These are phyloP conservation scores for Penicillium robsamsonii DNA, from an alignment of 495 filamentous ascomycete species.

Conservation along the genomic window DNA sequence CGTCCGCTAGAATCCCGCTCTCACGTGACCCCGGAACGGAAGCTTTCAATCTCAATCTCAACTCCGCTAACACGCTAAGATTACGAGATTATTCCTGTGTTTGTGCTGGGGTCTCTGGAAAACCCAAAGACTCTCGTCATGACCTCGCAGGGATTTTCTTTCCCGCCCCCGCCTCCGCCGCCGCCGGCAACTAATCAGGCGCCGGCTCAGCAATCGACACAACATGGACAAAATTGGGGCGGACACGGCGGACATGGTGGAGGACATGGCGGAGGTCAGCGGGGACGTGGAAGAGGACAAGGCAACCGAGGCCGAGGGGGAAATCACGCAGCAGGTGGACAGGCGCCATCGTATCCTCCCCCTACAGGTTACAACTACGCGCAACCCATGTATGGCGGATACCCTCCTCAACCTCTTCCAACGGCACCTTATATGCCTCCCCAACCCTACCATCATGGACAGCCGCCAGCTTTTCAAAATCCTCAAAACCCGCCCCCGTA, in stretches of 20 bases:
- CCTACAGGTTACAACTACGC: constrained; percentile 29
- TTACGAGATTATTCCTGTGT: not conserved
- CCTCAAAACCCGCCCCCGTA: constrained; percentile 25
- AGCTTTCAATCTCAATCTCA: constrained; percentile 5
- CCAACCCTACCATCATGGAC: constrained; percentile 29
- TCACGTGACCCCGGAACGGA: not conserved
- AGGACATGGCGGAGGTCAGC: constrained; percentile 41
- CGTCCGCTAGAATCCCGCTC: not conserved
- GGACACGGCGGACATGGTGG: constrained; percentile 43
- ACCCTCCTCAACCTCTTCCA: constrained; percentile 29
- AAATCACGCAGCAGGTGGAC: constrained; percentile 26
- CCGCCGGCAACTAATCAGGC: constrained; percentile 33
- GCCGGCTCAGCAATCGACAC: constrained; percentile 26
- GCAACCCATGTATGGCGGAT: constrained; percentile 35
- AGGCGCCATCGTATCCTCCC: constrained; percentile 20
- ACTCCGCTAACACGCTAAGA: not conserved
- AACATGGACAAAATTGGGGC: constrained; percentile 35
- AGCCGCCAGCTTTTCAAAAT: constrained; percentile 26
- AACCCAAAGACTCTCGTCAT: constrained; percentile 33
- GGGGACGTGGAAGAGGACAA: constrained; percentile 43
- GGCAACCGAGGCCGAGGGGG: constrained; percentile 53
- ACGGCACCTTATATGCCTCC: constrained; percentile 28
- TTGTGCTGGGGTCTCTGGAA: constrained; percentile 22
- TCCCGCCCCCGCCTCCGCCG: constrained; percentile 50
- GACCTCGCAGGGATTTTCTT: constrained; percentile 50